Evolutionary conservation across 2,329 filamentous ascomycete genomes (phyloP).

Genomic region (Pestalotiopsis sp.): DNA sequence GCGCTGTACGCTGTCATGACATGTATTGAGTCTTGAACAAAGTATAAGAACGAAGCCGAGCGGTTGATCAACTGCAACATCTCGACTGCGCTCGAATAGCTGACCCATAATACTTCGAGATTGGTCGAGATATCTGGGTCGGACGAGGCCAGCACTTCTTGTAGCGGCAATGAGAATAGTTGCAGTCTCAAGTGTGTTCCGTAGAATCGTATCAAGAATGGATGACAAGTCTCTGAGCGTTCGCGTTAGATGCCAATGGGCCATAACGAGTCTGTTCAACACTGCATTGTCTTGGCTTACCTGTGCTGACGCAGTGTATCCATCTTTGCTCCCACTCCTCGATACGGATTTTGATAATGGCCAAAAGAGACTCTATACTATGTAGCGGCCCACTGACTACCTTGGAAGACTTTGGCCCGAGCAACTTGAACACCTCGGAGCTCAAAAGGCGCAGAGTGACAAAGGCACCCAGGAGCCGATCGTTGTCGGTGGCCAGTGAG

Average conservation of each 20-base stretch:
- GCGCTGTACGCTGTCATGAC: conserved; percentile 45
- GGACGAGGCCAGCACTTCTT: conserved; percentile 29
- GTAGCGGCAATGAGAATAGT: conserved; percentile 38
- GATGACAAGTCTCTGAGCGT: too few relatives aligned
- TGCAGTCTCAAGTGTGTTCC: conserved; percentile 39
- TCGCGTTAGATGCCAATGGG: too few relatives aligned
- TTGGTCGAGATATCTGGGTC: conserved; percentile 24
- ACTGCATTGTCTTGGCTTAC: too few relatives aligned
- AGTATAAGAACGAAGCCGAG: conserved; percentile 35
- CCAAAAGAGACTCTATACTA: conserved; percentile 26
- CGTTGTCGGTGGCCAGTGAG: conserved; percentile 23
- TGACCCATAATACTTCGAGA: conserved; percentile 34
- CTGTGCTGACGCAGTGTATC: conserved; percentile 14
- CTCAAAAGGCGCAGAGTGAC: conserved; percentile 37
- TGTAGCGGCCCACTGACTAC: conserved; percentile 18
- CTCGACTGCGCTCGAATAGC: conserved; percentile 35
- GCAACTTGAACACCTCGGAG: conserved; percentile 34
- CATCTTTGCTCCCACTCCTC: conserved; percentile 27
- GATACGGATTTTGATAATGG: conserved; percentile 24
- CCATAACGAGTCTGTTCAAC: too few relatives aligned
- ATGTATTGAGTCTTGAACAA: conserved; percentile 43
- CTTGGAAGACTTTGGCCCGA: conserved; percentile 19
- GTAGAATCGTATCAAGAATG: conserved; percentile 41
- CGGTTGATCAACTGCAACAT: conserved; percentile 34
- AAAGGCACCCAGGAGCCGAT: conserved; percentile 38